Evolutionary conservation across 179 eudicot species (phyloP), one percentile per base, ranked within the genome.

Genomic region (Patellifolia procumbens): DNA sequence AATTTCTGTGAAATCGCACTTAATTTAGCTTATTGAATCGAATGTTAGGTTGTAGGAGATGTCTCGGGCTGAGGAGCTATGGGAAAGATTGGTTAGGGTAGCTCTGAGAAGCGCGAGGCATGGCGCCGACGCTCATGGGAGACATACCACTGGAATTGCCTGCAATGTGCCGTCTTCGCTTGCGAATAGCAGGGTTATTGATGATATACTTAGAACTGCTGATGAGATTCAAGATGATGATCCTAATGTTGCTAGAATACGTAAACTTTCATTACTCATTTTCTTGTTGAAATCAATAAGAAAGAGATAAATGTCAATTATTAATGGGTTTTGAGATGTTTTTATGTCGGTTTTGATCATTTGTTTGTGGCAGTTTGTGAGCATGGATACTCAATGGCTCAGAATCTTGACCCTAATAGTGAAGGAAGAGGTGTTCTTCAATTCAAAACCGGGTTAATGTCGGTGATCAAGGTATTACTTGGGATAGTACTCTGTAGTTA

Each of bases 341-440:
- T 17, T 70, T 19, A 63, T 10, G 4, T 11, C 34, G 51, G 71
- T 63, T 29, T 63, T 78, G 34, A 15, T 70, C 31, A 12, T 68
- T 31, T 63, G 42, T 52, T 31, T 31, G 19, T 71, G 59, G 88
- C 86, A 96, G 99, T 96, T 56, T 96, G 99, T 68, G 99, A 96
- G 83, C 89, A 96, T 83, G 99, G 92, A 29, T 94, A 96, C 80
- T 89, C 98, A 24, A 79, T 94, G 87, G 97, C 99, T 68, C 99
- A 96, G 81, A 92, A 91, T 83, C 83, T 96, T 74, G 99, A 96
- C 80, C 99, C 99, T 77, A 90, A 92, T 69, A 92, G 99, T 59
- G 99, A 96, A 84, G 99, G 99, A 68, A 87, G 99, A 81, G 99
- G 99, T 76, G 99, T 96, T 46, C 75, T 96, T 73, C 99, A 96